These are phyloP conservation scores for Eimeria maxima DNA, from an alignment of 169 alveolate species.

Conservation along the genomic window DNA sequence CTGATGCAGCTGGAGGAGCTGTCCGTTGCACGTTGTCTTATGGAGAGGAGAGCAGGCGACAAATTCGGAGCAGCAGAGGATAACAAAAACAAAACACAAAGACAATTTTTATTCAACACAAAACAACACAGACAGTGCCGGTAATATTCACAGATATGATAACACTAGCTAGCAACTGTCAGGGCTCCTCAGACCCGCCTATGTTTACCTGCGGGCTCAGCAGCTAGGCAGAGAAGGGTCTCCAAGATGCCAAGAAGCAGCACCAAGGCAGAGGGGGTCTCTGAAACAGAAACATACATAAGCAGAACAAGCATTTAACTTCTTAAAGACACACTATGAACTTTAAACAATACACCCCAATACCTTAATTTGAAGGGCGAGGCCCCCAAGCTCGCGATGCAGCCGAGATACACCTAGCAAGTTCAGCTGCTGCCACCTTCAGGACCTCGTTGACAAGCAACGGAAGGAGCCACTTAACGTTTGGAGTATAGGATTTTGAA, in stretches of 20 bases:
- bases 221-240: not conserved
- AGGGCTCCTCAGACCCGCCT: not conserved
- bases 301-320: no score
- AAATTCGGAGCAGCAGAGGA: not conserved
- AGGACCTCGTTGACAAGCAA: not conserved
- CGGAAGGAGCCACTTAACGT: not conserved
- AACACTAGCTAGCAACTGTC: no score
- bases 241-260: not conserved
- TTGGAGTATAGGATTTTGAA: not conserved
- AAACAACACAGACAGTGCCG: no score
- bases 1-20: not conserved
- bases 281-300: not conserved
- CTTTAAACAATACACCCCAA: not conserved
- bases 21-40: not conserved
- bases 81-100: not conserved
- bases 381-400: no score
- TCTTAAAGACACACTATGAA: no score
- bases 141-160: no score
- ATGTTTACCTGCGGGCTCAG: not conserved
- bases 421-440: no score
- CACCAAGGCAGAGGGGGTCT: not conserved
- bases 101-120: no score
- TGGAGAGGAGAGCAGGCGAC: not conserved
- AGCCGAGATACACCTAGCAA: no score
- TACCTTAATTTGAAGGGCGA: not conserved